These are phyloP conservation scores for Candida peoriensis DNA, from an alignment of 805 yeast species.

Conservation along the genomic window DNA sequence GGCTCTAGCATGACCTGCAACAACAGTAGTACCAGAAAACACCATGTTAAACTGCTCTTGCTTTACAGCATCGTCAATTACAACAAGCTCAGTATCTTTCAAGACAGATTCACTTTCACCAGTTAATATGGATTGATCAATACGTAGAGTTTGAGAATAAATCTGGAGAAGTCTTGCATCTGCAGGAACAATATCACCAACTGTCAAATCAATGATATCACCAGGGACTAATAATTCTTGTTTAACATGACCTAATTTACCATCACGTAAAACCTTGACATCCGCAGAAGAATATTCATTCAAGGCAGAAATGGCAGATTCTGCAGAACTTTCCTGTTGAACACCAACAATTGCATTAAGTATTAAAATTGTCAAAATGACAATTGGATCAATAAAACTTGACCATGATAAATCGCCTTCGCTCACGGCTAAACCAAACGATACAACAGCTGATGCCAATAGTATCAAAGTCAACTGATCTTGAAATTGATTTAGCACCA, in stretches of 20 bases:
- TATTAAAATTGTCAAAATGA: conserved; percentile 40
- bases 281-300: conserved; percentile 41
- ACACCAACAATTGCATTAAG: conserved; percentile 46
- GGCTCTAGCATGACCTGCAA: conserved; percentile 39
- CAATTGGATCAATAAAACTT: conserved; percentile 33
- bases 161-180: conserved; percentile 38
- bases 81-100: conserved; percentile 24
- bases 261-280: conserved; percentile 41
- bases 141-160: conserved; percentile 34
- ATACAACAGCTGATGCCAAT: conserved; percentile 28
- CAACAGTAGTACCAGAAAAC: conserved; percentile 42
- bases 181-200: conserved; percentile 44
- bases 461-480: conserved; percentile 32
- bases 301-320: conserved; percentile 45
- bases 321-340: conserved; percentile 46
- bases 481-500: conserved; percentile 32
- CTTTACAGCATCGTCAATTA: conserved; percentile 30
- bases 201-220: conserved; percentile 34
- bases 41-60: conserved; percentile 38
- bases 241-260: conserved; percentile 35
- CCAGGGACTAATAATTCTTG: conserved; percentile 42
- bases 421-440: conserved; percentile 27
- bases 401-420: conserved; percentile 28
- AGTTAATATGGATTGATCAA: conserved; percentile 44
- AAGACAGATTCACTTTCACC: conserved; percentile 42